Base-by-base conservation (phyloP, 176 grass and related monocot genomes). In the Carex cristatella region DNA sequence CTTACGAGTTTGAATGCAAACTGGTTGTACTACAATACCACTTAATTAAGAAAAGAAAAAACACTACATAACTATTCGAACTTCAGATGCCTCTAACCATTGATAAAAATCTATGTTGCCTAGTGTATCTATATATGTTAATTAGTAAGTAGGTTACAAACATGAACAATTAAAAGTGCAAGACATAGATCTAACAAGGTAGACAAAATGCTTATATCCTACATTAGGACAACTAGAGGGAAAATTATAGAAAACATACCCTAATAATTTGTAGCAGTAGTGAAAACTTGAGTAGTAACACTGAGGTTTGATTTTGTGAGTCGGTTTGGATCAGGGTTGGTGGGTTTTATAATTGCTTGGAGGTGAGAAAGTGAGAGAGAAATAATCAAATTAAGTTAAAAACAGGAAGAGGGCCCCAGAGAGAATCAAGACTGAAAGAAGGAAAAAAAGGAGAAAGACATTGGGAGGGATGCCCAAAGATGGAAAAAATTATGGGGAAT, bases 401-500 rank as follows among this genome's bases (percentile, higher is more conserved):
- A 79, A 79, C 74, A 79, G 51, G 65, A 64, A 51, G 65, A 83
- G 61, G 81, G 63, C 3, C 81, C 81, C 81, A 86, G 51, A 14
- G 51, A 87, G 69, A 87, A 81, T 83, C 64, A 87, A 87, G 71
- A 87, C 44, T 91, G 86, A 91, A 92, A 92, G 90, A 93, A 94
- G 89, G 80, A 88, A 87, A 91, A 95, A 74, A 90, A 92, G 88
- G 73, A 90, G 85, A 96, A 93, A 91, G 94, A 81, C 86, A 91
- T 91, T 88, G 90, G 90, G 87, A 90, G 79, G 81, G 84, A 73
- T 81, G 76, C 68, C 16, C 54, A 81, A 81, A 81, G 76, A 73
- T 81, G 53, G 81, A 90, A 95, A 90, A 87, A 89, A 90, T 88
- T 86, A 90, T 86, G 68, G 86, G 87, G 87, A 90, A 86, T 93